Percentiles rank a stretch among this genome's conserved stretches.
phyloP scores from a whole-genome alignment of 805 yeast species.

The Saturnispora galanensis region DNA sequence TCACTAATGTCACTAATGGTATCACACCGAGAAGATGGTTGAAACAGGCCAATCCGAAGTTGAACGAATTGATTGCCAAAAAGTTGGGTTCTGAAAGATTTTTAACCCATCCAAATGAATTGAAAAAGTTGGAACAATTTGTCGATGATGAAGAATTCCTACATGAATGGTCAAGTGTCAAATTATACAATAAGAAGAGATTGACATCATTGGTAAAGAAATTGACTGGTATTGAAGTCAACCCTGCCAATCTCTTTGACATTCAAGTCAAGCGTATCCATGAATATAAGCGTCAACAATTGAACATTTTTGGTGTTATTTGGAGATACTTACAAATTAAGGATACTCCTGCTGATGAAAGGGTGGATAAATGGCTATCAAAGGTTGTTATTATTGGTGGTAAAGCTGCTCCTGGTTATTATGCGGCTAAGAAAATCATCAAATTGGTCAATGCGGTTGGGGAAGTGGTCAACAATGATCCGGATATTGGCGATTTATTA shows the following conservation, averaged over 20 bases:
- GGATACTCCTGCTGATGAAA: conserved; percentile 51
- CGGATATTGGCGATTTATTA: conserved; percentile 61
- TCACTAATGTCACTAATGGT: conserved; percentile 90
- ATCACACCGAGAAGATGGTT: conserved; percentile 96
- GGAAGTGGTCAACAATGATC: conserved; percentile 69
- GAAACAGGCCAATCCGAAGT: conserved; percentile 80
- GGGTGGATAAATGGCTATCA: conserved; percentile 51
- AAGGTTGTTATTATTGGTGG: conserved; percentile 85
- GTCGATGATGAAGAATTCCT: conserved; percentile 64
- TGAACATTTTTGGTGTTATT: conserved; percentile 84
- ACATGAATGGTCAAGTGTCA: conserved; percentile 60
- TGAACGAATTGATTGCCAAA: conserved; percentile 63
- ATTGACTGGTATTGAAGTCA: conserved; percentile 52
- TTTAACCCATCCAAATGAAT: conserved; percentile 54
- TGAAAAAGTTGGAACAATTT: conserved; percentile 57
- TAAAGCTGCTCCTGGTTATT: conserved; percentile 96
- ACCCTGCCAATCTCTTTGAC: conserved; percentile 71
- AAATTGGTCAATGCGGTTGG: conserved; percentile 77
- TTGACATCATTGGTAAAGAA: conserved; percentile 59
- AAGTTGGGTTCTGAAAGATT: conserved; percentile 62
- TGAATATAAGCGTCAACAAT: conserved; percentile 91
- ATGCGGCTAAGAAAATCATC: conserved; percentile 86
- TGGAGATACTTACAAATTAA: conserved; percentile 73
- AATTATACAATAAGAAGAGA: conserved; percentile 55
- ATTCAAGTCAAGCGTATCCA: conserved; percentile 92